Evolutionary conservation across 768 basidiomycete genomes (phyloP), one percentile per base, ranked within the genome.

Genomic region (Kwoniella shandongensis): DNA sequence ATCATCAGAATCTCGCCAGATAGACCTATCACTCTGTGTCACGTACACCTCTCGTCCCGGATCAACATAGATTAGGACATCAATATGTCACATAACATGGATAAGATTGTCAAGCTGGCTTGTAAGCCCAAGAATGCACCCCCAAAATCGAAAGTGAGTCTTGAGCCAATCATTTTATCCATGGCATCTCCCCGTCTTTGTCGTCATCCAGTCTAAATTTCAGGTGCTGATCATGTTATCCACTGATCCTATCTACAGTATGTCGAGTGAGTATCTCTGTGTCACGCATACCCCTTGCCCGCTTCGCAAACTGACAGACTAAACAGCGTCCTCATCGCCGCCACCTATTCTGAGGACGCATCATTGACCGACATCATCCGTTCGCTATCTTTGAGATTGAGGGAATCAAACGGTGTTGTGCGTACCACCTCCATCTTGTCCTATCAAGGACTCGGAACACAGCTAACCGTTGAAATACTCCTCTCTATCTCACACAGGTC

Each of bases 91-190:
- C 55, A 55, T 45, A 69, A 72, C 49, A 65, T 74, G 50, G 76
- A 78, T 49, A 80, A 98, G 81, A 86, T 88, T 72, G 88, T 98
- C 67, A 96, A 94, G 79, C 79, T 90, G 74, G 96, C 94, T 13
- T 97, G 92, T 80, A 97, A 97, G 82, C 90, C 93, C 54, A 98
- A 98, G 80, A 85, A 89, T 44, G 90, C 91, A 1, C 86, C 90
- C 1, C 96, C 96, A 61, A 99, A 99, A 79, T 79, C 91, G 63
- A 99, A 99, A 83, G 93, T 91, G 58, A 17, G 78, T 75, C 1
- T 18, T 6, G 15, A 1, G n/a, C 23, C n/a, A n/a, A n/a, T n/a
- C n/a, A n/a, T n/a, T n/a, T n/a, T n/a, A n/a, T n/a, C 18, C 40
- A 3, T 13, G 18, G 5, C 3, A 42, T 42, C 40, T 42, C 4